phyloP scores from a whole-genome alignment of 176 grass and related monocot species.

The Avena atlantica region DNA sequence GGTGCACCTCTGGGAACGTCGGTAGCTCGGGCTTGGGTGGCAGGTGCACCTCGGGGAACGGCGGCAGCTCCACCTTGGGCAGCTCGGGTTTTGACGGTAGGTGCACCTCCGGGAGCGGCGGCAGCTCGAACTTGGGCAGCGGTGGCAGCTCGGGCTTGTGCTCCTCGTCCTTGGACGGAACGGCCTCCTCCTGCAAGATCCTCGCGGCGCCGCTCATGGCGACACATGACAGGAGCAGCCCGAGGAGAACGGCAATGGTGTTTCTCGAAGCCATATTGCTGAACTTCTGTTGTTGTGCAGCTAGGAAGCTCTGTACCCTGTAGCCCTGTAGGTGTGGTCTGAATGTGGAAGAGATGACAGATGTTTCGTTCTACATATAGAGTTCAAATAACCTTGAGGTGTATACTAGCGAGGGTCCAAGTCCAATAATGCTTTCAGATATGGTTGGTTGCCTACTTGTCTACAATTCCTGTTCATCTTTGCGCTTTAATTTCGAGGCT shows the following conservation, averaged over 20 bases:
- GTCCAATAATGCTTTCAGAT: not conserved
- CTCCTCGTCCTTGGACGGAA: not conserved
- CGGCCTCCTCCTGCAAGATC: slow-evolving; percentile 8
- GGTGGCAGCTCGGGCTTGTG: slow-evolving; percentile 33
- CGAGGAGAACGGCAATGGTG: not conserved
- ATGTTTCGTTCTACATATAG: not conserved
- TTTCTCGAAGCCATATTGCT: slow-evolving; percentile 3
- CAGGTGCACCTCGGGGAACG: slow-evolving; percentile 35
- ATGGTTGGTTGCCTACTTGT: not conserved
- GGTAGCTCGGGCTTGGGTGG: slow-evolving; percentile 28
- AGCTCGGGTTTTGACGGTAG: slow-evolving; percentile 28
- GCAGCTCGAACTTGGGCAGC: slow-evolving; percentile 41
- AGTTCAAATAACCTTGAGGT: not conserved
- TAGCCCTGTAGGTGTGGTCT: not conserved
- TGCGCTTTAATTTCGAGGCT: not conserved
- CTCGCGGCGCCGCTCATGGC: slow-evolving; percentile 16
- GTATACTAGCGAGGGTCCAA: not conserved
- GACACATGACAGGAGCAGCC: not conserved
- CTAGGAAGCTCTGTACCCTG: not conserved
- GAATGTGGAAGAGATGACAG: not conserved
- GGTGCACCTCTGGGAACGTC: not conserved
- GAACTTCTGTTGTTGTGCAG: not conserved
- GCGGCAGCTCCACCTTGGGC: slow-evolving; percentile 26
- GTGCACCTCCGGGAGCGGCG: slow-evolving; percentile 14
- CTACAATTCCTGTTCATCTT: not conserved